Evolutionary conservation across 2,329 filamentous ascomycete genomes (phyloP).

Genomic region (Hypocreales sp.): DNA sequence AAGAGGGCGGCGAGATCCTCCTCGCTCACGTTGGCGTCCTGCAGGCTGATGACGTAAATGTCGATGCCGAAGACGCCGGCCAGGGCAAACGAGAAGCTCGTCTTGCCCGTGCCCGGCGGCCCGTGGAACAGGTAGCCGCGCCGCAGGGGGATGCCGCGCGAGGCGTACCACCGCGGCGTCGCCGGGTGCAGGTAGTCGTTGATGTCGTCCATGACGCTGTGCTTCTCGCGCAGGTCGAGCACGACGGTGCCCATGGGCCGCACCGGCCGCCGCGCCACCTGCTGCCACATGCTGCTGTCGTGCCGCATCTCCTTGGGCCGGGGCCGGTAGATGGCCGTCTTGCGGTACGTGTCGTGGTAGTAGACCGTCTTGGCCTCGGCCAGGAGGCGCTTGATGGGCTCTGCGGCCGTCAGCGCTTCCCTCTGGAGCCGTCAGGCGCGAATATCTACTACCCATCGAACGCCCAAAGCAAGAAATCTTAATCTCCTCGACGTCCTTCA

Average conservation of each 20-base stretch:
- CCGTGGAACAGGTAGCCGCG: conserved; percentile 68
- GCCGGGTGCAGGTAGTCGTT: conserved; percentile 62
- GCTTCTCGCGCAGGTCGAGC: conserved; percentile 51
- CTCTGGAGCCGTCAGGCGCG: too few relatives aligned
- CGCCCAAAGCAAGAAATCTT: conserved; percentile 40
- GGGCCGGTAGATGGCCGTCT: conserved; percentile 42
- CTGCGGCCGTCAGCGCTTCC: too few relatives aligned
- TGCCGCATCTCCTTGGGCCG: conserved; percentile 28
- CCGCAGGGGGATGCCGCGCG: conserved; percentile 59
- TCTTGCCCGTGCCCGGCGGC: conserved; percentile 61
- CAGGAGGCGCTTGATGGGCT: conserved; percentile 40
- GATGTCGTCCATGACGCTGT: conserved; percentile 51
- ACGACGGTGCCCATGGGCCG: conserved; percentile 63
- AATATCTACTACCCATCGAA: conserved; percentile 14
- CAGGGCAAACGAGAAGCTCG: conserved; percentile 48
- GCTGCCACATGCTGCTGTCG: conserved; percentile 33
- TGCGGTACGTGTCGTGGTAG: conserved; percentile 35
- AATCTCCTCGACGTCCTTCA: conserved; percentile 36
- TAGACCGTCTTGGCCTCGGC: conserved; percentile 36
- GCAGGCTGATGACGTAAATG: conserved; percentile 44
- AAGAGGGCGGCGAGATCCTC: conserved; percentile 45
- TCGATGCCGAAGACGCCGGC: conserved; percentile 51
- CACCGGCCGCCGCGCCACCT: conserved; percentile 46
- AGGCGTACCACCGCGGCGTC: conserved; percentile 58
- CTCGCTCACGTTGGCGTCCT: conserved; percentile 45